A percentile compares a stretch with the other conserved stretches of the same genome.
phyloP scores from a whole-genome alignment of 768 basidiomycete species.

The Pleurotus sapidus region DNA sequence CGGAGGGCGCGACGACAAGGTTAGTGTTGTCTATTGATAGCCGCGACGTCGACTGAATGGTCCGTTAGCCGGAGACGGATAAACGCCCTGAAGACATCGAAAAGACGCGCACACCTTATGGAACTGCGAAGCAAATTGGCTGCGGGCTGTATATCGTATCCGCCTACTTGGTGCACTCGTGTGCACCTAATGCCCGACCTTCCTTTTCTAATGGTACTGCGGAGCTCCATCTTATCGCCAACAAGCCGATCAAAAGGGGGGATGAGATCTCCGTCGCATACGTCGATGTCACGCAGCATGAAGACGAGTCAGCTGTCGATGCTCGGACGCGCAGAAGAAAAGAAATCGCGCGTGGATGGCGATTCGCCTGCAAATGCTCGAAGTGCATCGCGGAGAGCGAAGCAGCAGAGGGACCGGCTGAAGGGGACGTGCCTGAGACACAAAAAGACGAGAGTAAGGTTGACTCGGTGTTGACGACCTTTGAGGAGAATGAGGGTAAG shows the following conservation, averaged over 20 bases:
- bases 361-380: constrained; percentile 71
- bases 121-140: constrained; percentile 75
- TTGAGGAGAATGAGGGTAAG: constrained; percentile 17
- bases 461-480: constrained; percentile 28
- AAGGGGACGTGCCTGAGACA: constrained; percentile 22
- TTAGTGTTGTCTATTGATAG: constrained; percentile 24
- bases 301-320: constrained; percentile 49
- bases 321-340: constrained; percentile 63
- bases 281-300: constrained; percentile 61
- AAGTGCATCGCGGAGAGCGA: constrained; percentile 57
- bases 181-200: constrained; percentile 63
- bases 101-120: constrained; percentile 72
- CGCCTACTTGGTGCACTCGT: constrained; percentile 76
- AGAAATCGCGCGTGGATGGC: constrained; percentile 81
- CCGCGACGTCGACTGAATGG: background rate
- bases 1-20: constrained; percentile 71
- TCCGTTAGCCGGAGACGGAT: constrained; percentile 43
- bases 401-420: constrained; percentile 25
- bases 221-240: constrained; percentile 69
- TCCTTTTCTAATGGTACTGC: constrained; percentile 65
- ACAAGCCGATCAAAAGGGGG: constrained; percentile 64
- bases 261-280: constrained; percentile 76
- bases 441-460: constrained; percentile 52
- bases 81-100: constrained; percentile 70
- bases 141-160: constrained; percentile 75